Evolutionary conservation across 768 basidiomycete species (phyloP), one percentile per base, ranked within the genome.

Genomic region (Clitopilus passeckerianus): DNA sequence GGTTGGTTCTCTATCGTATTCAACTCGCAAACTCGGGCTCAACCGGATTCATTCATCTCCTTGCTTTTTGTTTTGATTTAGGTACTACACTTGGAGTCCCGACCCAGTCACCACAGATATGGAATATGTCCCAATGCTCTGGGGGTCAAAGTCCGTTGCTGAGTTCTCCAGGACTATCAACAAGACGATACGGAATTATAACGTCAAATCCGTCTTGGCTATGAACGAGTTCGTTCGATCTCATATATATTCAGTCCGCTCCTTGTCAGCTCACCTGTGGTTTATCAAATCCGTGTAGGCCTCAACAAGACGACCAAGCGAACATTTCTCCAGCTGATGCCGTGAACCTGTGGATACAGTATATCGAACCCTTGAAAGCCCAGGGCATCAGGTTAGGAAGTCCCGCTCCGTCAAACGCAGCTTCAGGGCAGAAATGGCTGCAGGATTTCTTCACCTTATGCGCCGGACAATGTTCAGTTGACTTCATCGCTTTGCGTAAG

Each of bases 51-150:
- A n/a, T n/a, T n/a, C n/a, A n/a, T n/a, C n/a, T n/a, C n/a, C n/a
- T n/a, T n/a, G 20, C 46, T 50, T 12, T 50, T 5, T 20, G 16
- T 18, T n/a, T 10, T 50, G 22, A 7, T 15, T 10, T 9, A 80
- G 79, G 79, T 83, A 83, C 65, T 82, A 83, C 62, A 78, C 80
- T 1, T 82, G 81, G 81, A 72, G 74, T 7, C 68, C 76, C 0
- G 66, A 56, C 53, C 67, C 74, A 5, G 62, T 66, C 5, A 60
- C 68, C n/a, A 68, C 75, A 7, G 63, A 70, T 60, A 70, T 84
- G 27, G 82, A 84, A 63, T 84, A 81, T 62, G 79, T 81, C 0
- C 82, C 83, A 18, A 80, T 84, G 80, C 75, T 84, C 8, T 83
- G 83, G 82, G 82, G 83, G 12, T 46, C 65, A 22, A 63, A 66